phyloP scores from a whole-genome alignment of 108 stramenopile species.

The Fistulifera pelliculosa region DNA sequence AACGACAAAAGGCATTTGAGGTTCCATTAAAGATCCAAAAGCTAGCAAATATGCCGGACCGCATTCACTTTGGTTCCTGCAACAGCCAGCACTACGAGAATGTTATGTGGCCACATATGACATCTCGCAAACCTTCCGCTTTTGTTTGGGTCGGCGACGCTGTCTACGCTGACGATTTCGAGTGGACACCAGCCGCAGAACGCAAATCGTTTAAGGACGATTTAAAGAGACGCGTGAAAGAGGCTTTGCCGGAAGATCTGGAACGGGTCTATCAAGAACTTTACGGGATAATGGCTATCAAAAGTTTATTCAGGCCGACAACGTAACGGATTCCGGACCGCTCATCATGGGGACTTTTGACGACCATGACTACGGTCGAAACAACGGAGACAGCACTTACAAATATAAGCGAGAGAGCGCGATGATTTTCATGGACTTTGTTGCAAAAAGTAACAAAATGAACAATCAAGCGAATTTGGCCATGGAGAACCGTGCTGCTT shows the following conservation, averaged over 20 bases:
- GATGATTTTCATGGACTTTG: slow-evolving; percentile 56
- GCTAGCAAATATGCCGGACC: slow-evolving; percentile 2
- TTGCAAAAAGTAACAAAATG: slow-evolving; percentile 13
- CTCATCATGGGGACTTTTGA: slow-evolving; percentile 68
- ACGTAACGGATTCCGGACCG: slow-evolving; percentile 9
- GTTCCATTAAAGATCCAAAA: no score
- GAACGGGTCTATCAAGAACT: slow-evolving; percentile 38
- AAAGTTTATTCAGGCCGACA: slow-evolving; percentile 27
- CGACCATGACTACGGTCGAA: slow-evolving; percentile 79
- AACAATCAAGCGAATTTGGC: background rate
- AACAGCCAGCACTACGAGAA: slow-evolving; percentile 60
- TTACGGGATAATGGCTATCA: slow-evolving; percentile 38
- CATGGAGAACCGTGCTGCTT: slow-evolving; percentile 36
- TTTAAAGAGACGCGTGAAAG: slow-evolving; percentile 5
- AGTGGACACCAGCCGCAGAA: slow-evolving; percentile 9
- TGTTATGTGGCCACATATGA: slow-evolving; percentile 60
- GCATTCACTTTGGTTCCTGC: slow-evolving; percentile 58
- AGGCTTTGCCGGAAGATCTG: slow-evolving; percentile 27
- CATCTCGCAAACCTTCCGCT: slow-evolving; percentile 43
- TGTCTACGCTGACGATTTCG: slow-evolving; percentile 59
- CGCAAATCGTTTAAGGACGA: slow-evolving; percentile 27
- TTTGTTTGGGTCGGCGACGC: slow-evolving; percentile 85
- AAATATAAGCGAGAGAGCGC: slow-evolving; percentile 15
- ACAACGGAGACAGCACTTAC: slow-evolving; percentile 71
- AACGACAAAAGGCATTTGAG: no score